Base-by-base conservation (phyloP, 768 basidiomycete genomes). In the Kondoa subrosea region DNA sequence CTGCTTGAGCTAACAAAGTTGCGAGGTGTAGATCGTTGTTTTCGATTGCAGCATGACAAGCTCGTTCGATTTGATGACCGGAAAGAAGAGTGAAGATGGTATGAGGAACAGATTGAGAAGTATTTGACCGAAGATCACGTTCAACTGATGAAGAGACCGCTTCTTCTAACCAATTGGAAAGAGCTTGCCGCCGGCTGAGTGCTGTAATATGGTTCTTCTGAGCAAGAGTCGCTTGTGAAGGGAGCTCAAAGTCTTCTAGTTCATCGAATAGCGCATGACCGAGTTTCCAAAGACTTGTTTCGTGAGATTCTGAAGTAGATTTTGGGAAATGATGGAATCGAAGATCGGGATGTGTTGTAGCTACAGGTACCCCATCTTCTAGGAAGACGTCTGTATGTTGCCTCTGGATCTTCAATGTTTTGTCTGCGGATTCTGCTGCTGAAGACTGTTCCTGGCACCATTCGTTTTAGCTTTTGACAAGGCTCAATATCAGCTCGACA, bases 201-300 rank as follows among this genome's bases (percentile, higher is more conserved):
- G 82, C 77, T 32, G 75, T 75, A 30, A 88, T 78, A 2, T 34
- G 33, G n/a, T 16, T 16, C 16, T 3, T 3, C 14, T 31, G 62
- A 15, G 69, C 85, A 4, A 81, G 81, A 1, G 83, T 81, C 56
- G 84, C 80, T 4, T 80, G 77, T 26, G 78, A 78, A 26, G 80
- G 81, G 0, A 92, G 78, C 17, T 80, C 79, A 32, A 88, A 82
- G 70, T 87, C 82, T 25, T 65, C 50, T 61, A 93, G 82, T 25
- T 83, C 82, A 77, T 97, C 95, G 74, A 96, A 99, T 0, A 99
- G 80, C 0, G 89, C 88, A 25, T 82, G 82, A 1, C 89, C 91
- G 0, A 97, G 84, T n/a, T 87, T 85, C 80, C 91, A 96, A 40
- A 96, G 76, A 4, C 81, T 81, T 0, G 90, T 87, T 73, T 90